Base-by-base conservation (phyloP, 352 stramenopile species). In the Pythium insidiosum region DNA sequence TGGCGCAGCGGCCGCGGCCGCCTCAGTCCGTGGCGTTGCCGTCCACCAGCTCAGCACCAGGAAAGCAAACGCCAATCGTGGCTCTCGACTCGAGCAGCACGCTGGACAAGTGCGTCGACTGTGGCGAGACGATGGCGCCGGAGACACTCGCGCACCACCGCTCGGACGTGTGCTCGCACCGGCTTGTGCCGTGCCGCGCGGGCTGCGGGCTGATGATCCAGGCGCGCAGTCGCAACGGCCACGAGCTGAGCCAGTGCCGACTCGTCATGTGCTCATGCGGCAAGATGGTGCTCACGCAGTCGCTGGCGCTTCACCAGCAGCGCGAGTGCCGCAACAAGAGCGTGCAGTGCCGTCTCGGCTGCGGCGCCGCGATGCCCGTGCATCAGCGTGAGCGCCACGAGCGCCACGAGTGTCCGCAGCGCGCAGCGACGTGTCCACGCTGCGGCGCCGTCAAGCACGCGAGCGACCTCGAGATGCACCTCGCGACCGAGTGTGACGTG, bases 221-320 rank as follows among this genome's bases (percentile, higher is more conserved):
- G 34, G 68, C 68, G 1, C 60, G 73, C 1, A 69, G 65, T 10
- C 70, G 58, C n/a, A 71, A 71, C 21, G 70, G 68, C 5, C 73
- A 86, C 41, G 73, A 86, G n/a, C 53, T 77, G 31, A 86, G 73
- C 25, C 73, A 84, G 30, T 84, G 73, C 29, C 66, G 73, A 22
- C 58, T 86, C 16, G 59, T 63, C 19, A 75, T 86, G 70, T 86
- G 73, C 39, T 38, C 56, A 0, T 86, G 73, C 26, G 70, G 66
- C 15, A 79, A 80, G 46, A 84, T 86, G 68, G 68, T 86, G 28
- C 46, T 81, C 11, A 80, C 66, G 3, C 48, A 61, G 25, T 82
- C 69, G 11, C 38, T 82, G 9, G 68, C 67, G 43, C 45, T 76
- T 26, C 68, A 84, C 46, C 65, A 79, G 35, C 48, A 76, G 38